Evolutionary conservation across 1,284 basidiomycete species (phyloP), one percentile per base, ranked within the genome.

Genomic region (Marasmius oreades): DNA sequence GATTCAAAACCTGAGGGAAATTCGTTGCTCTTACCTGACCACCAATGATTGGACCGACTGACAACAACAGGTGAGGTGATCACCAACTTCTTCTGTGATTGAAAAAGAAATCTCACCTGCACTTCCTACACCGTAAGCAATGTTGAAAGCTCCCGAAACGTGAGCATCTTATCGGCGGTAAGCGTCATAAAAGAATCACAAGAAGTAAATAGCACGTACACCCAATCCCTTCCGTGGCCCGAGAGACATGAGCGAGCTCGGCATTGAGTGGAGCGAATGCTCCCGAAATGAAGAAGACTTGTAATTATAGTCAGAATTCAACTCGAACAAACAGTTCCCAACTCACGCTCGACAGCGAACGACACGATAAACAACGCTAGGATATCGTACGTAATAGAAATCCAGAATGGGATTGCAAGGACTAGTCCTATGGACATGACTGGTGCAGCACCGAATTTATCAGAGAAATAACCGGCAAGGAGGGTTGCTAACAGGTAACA

Each of bases 31-130:
- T 37, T 28, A 81, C 85, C 74, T 88, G 84, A 55, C 88, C 86
- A 43, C 85, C 84, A 39, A 88, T 70, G 31, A 89, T 69, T 20
- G 87, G 87, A 0, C 88, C 88, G 57, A 86, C 86, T 87, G 55
- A 44, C 55, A 26, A 24, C 31, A 65, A 58, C n/a, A 61, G 45
- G n/a, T n/a, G n/a, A n/a, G n/a, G n/a, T n/a, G n/a, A n/a, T n/a
- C n/a, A n/a, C n/a, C n/a, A n/a, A n/a, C n/a, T n/a, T n/a, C n/a
- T n/a, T n/a, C n/a, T n/a, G n/a, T n/a, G n/a, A n/a, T n/a, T n/a
- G n/a, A n/a, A n/a, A n/a, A n/a, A n/a, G n/a, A n/a, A n/a, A n/a
- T n/a, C 82, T 61, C 56, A 76, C 75, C 63, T 51, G 81, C 72
- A 33, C 82, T 78, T 23, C 86, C 87, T 52, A 86, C 66, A 2